These are phyloP conservation scores for Tetraselmis chui DNA, from an alignment of 139 green algal species.

Conservation along the genomic window DNA sequence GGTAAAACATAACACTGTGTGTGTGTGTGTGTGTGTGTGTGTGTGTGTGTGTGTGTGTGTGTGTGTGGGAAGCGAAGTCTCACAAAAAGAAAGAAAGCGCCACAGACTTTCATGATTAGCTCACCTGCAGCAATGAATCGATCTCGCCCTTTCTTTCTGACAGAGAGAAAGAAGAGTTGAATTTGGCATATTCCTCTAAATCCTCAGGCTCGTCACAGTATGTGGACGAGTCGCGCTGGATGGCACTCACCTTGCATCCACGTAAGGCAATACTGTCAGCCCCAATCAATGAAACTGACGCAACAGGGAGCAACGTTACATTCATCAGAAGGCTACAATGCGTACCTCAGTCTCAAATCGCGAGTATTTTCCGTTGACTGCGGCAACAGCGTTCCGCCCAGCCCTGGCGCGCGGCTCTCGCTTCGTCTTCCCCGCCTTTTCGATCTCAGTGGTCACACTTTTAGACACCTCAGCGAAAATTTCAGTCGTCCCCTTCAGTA, in stretches of 20 bases:
- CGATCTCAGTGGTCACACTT: constrained; percentile 55
- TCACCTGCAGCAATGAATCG: constrained; percentile 31
- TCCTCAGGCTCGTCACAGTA: constrained; percentile 94
- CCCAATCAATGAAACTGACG: background rate
- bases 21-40: no score
- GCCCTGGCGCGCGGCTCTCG: constrained; percentile 7
- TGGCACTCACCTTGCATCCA: constrained; percentile 38
- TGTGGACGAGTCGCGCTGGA: constrained; percentile 84
- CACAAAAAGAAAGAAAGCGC: no score
- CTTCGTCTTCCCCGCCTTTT: constrained; percentile 23
- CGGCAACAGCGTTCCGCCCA: background rate
- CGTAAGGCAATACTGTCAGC: no score
- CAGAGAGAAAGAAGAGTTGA: constrained; percentile 48
- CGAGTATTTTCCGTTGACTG: constrained; percentile 40
- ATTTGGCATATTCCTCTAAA: constrained; percentile 50
- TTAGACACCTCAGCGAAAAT: constrained; percentile 64
- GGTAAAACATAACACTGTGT: no score
- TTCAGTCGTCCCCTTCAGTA: constrained; percentile 52
- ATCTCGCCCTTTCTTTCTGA: constrained; percentile 47
- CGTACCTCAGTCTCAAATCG: constrained; percentile 65
- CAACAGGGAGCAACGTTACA: background rate
- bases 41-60: no score
- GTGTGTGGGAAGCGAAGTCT: no score
- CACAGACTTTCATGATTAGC: no score
- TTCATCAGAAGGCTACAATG: background rate